Base-by-base conservation (phyloP, 2,329 filamentous ascomycete species). In the Endoconidiophora laricicola region DNA sequence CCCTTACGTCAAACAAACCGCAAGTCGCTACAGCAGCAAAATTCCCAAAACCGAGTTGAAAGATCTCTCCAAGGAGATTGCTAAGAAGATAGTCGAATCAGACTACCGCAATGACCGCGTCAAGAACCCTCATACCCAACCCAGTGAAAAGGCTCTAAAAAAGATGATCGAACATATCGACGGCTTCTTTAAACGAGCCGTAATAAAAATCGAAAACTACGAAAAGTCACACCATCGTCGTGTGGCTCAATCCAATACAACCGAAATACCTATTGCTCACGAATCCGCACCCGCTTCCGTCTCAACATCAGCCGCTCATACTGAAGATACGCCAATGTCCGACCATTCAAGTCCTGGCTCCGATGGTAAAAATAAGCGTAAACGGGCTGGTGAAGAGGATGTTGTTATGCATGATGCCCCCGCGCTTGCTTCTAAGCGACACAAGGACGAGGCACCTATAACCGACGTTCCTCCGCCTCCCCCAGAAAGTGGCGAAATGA, bases 31-130 rank as follows among this genome's bases (percentile, higher is more conserved):
- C 63, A 83, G 81, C 55, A 75, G 87, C 59, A 88, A 86, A 64
- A 77, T 96, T 20, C 84, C 86, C 3, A 88, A 83, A 60, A 87
- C 95, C 5, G 74, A 80, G 46, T 62, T 80, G 2, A 81, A 81
- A 60, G 72, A 72, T 52, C 71, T 79, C 44, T 72, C 71, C 50
- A 78, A 79, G 58, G 73, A 81, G 63, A 74, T 90, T 44, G 79
- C 79, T 51, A 94, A 94, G 65, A 94, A 90, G 63, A 74, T 96
- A 12, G 88, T 94, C 18, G 78, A 84, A 16, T 91, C 86, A 0
- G 90, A 96, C 62, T 95, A 85, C 67, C 94, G 94, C 63, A 83
- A 90, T 60, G 78, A 79, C 44, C 81, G 86, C n/a, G 87, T 95
- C 7, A 74, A 78, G 43, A 81, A 95, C 59, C 90, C 87, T 0